Evolutionary conservation across 2,329 filamentous ascomycete species (phyloP).

Genomic region (Verticillium dahliae): DNA sequence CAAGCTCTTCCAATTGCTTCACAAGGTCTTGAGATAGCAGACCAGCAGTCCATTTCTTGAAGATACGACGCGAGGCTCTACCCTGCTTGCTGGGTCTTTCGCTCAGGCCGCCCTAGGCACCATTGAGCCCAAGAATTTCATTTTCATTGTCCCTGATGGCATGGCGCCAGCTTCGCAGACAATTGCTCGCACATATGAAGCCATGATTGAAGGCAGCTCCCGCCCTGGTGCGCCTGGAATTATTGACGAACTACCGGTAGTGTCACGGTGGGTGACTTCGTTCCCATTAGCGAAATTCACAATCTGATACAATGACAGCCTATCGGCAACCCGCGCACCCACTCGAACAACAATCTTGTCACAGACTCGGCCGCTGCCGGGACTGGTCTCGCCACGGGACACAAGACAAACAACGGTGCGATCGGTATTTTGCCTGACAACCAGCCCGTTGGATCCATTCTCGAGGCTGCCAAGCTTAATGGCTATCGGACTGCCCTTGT

Average conservation of each 20-base stretch:
- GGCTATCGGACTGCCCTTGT: constrained; percentile 29
- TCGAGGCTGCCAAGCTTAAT: constrained; percentile 27
- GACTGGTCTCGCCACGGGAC: constrained; percentile 28
- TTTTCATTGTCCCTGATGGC: constrained; percentile 14
- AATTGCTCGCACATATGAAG: constrained; percentile 5
- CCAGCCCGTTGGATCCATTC: constrained; percentile 25
- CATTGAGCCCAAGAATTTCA: constrained; percentile 12
- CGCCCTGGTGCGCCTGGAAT: background rate
- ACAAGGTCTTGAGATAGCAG: background rate
- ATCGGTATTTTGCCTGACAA: constrained; percentile 23
- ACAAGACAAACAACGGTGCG: constrained; percentile 28
- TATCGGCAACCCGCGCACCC: constrained; percentile 12
- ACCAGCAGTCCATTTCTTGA: background rate
- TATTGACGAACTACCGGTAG: background rate
- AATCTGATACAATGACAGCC: constrained; percentile 1
- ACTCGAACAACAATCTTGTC: constrained; percentile 23
- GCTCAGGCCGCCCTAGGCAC: constrained; percentile 8
- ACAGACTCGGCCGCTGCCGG: constrained; percentile 30
- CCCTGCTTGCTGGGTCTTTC: constrained; percentile 6
- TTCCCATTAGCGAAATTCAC: too few species aligned
- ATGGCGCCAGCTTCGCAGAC: constrained; percentile 8
- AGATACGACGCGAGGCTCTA: constrained; percentile 5
- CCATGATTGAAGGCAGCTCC: constrained; percentile 6
- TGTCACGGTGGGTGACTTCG: background rate
- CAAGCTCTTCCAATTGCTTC: background rate